Evolutionary conservation across 352 stramenopile genomes (phyloP).

Genomic region (Peronospora destructor): DNA sequence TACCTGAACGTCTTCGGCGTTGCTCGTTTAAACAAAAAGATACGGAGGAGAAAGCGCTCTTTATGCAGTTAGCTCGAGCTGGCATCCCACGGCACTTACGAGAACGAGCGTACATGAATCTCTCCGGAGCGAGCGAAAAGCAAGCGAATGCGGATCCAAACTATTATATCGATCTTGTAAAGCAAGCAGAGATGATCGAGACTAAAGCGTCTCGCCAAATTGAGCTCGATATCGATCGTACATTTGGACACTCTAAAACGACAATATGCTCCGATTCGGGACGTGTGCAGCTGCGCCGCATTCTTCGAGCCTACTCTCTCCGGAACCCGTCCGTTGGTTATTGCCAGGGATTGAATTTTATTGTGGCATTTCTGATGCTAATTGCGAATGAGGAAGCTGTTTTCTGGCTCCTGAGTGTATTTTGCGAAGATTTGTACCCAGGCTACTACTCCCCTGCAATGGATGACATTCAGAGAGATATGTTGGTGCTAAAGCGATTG

Average conservation of each 20-base stretch:
- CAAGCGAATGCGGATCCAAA: slow-evolving; percentile 35
- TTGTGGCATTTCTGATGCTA: slow-evolving; percentile 80
- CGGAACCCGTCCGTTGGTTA: slow-evolving; percentile 77
- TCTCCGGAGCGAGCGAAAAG: slow-evolving; percentile 56
- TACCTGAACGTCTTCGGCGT: slow-evolving; percentile 30
- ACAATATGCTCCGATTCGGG: slow-evolving; percentile 54
- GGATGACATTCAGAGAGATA: slow-evolving; percentile 85
- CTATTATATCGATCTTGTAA: slow-evolving; percentile 50
- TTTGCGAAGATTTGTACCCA: slow-evolving; percentile 86
- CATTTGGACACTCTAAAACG: slow-evolving; percentile 69
- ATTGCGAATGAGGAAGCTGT: slow-evolving; percentile 79
- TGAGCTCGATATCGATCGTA: slow-evolving; percentile 82
- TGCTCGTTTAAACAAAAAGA: slow-evolving; percentile 30
- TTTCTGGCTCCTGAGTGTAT: slow-evolving; percentile 84
- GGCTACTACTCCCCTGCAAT: slow-evolving; percentile 87
- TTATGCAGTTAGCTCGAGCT: slow-evolving; percentile 34
- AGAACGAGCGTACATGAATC: slow-evolving; percentile 62
- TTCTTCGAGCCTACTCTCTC: slow-evolving; percentile 77
- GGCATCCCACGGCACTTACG: slow-evolving; percentile 61
- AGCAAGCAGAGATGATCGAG: slow-evolving; percentile 38
- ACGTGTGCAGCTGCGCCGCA: slow-evolving; percentile 44
- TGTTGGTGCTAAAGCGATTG: slow-evolving; percentile 83
- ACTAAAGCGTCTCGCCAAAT: slow-evolving; percentile 71
- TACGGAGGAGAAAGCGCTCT: slow-evolving; percentile 26
- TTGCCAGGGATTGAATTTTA: slow-evolving; percentile 86